These are phyloP conservation scores for Populus ilicifolia DNA, from an alignment of 345 rosid genomes.

Conservation along the genomic window DNA sequence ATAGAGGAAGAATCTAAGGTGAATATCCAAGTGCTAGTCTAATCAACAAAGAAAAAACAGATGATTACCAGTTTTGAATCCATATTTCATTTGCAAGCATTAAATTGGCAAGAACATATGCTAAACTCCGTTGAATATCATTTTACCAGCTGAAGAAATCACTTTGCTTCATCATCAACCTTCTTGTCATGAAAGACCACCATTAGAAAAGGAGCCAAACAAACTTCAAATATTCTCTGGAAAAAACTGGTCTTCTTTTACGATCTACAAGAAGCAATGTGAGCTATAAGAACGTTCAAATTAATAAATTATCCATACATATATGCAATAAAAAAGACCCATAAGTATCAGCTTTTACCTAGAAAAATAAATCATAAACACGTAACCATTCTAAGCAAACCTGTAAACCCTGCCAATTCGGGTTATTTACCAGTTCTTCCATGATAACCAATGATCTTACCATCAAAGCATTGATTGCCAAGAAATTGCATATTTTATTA, in stretches of 20 bases:
- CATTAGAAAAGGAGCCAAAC: not conserved
- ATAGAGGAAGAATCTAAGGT: too few species aligned
- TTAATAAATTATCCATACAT: not conserved
- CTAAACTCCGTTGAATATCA: not conserved
- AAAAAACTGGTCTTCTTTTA: not conserved
- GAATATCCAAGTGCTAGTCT: too few species aligned
- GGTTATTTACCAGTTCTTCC: not conserved
- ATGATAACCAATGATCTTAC: not conserved
- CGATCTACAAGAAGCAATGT: conserved; percentile 9
- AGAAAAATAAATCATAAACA: not conserved
- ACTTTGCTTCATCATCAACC: not conserved
- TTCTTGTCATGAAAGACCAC: not conserved
- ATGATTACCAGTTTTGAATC: too few species aligned
- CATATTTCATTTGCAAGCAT: too few species aligned
- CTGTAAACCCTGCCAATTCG: not conserved
- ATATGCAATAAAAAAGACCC: not conserved
- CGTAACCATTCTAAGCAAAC: conserved; percentile 5
- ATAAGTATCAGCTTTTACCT: not conserved
- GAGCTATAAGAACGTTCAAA: conserved; percentile 1
- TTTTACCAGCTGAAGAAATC: not conserved
- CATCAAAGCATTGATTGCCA: not conserved
- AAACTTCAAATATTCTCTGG: not conserved
- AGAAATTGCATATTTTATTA: not conserved
- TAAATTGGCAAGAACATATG: too few species aligned
- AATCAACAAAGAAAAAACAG: too few species aligned